A percentile compares a stretch with the other conserved stretches of the same genome.
phyloP scores from a whole-genome alignment of 768 basidiomycete genomes.

The Boletus rubropictus region DNA sequence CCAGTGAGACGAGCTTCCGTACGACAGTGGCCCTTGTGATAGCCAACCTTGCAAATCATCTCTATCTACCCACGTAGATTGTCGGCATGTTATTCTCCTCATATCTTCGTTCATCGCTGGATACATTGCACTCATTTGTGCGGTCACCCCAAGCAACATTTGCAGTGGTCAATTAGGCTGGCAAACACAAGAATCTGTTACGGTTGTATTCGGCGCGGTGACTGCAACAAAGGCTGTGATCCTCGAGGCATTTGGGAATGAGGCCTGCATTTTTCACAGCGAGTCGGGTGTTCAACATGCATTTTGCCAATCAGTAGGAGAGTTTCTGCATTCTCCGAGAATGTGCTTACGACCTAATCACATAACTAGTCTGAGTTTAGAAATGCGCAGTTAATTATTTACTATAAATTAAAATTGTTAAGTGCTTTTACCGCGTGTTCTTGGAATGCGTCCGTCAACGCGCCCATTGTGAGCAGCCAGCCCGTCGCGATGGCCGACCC shows the following conservation, averaged over 20 bases:
- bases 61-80: conserved; percentile 38
- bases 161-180: conserved; percentile 47
- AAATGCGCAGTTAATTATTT: too few relatives aligned
- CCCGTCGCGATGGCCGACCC: conserved; percentile 14
- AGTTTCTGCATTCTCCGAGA: not conserved
- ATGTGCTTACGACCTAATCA: conserved; percentile 11
- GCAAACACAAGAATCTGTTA: conserved; percentile 34
- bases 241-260: conserved; percentile 36
- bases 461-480: not conserved
- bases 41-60: conserved; percentile 39
- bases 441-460: conserved; percentile 10
- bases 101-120: conserved; percentile 46
- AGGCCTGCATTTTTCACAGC: conserved; percentile 39
- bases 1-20: not conserved
- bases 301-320: conserved; percentile 67
- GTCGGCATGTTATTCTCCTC: conserved; percentile 41
- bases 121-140: conserved; percentile 45
- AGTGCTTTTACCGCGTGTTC: not conserved
- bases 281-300: conserved; percentile 55
- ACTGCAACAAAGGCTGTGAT: conserved; percentile 50
- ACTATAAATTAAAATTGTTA: too few relatives aligned
- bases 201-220: conserved; percentile 52
- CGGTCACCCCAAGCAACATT: conserved; percentile 46
- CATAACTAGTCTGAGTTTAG: too few relatives aligned
- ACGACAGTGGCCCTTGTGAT: conserved; percentile 45